phyloP scores from a whole-genome alignment of 192 early-diverging fungal species.

The Coemansia sp. region DNA sequence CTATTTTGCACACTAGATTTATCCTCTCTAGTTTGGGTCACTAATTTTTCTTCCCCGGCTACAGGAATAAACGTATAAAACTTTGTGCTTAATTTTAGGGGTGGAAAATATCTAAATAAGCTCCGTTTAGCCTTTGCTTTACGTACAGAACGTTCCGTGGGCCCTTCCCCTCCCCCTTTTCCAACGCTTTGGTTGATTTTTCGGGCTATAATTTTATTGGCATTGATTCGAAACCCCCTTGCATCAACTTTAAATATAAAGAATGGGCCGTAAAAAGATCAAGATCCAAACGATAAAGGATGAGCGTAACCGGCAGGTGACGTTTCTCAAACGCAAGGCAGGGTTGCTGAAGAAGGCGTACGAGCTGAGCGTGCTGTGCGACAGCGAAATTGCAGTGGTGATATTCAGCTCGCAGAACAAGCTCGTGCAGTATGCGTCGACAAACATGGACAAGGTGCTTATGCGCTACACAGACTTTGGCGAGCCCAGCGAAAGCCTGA shows the following conservation, averaged over 20 bases:
- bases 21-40: background rate
- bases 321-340: slow-evolving; percentile 91
- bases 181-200: background rate
- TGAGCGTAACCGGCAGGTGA: slow-evolving; percentile 91
- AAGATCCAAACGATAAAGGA: slow-evolving; percentile 87
- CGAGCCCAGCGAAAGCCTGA: slow-evolving; percentile 58
- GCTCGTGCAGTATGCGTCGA: slow-evolving; percentile 88
- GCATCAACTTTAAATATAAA: slow-evolving; percentile 1
- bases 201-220: background rate
- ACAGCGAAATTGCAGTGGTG: slow-evolving; percentile 92
- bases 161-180: background rate
- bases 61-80: too few relatives aligned
- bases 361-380: slow-evolving; percentile 91
- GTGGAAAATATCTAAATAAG: too few relatives aligned
- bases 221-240: background rate
- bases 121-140: background rate
- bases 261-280: slow-evolving; percentile 95
- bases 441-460: slow-evolving; percentile 92
- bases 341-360: slow-evolving; percentile 98
- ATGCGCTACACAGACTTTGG: slow-evolving; percentile 77
- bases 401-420: slow-evolving; percentile 95
- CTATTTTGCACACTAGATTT: slow-evolving; percentile 2
- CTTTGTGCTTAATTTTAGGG: background rate
- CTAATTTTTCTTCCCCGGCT: too few relatives aligned
- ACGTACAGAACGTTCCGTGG: too few relatives aligned